These are phyloP conservation scores for Xylaria scruposa DNA, from an alignment of 495 filamentous ascomycete species.

Conservation along the genomic window DNA sequence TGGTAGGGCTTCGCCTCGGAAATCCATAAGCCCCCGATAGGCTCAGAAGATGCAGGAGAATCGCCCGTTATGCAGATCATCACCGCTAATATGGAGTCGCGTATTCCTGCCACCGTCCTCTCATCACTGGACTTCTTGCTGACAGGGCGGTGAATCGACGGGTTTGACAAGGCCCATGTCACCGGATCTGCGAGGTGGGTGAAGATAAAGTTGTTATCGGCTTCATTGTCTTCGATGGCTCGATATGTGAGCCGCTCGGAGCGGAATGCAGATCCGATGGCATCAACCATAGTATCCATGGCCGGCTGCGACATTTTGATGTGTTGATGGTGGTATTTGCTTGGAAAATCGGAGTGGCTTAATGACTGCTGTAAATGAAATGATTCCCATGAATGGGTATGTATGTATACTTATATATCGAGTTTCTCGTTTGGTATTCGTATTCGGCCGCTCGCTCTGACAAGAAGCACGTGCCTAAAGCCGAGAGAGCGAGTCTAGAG, in stretches of 20 bases:
- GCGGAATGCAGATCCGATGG: constrained; percentile 30
- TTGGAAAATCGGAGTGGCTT: neutral
- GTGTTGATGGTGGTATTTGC: neutral
- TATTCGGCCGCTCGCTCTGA: neutral
- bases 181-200: constrained; percentile 25
- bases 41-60: neutral
- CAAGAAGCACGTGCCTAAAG: neutral
- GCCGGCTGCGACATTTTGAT: constrained; percentile 3
- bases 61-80: constrained; percentile 18
- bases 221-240: constrained; percentile 37
- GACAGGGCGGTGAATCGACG: constrained; percentile 4
- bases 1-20: neutral
- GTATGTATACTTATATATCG: neutral
- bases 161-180: neutral
- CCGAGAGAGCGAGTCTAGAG: neutral
- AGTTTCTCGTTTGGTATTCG: neutral
- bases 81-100: neutral
- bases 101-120: neutral
- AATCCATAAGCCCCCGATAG: neutral
- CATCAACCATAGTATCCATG: neutral
- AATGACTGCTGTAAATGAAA: neutral
- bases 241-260: constrained; percentile 45
- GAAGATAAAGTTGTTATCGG: constrained; percentile 32
- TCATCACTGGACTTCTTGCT: constrained; percentile 3
- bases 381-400: neutral